Evolutionary conservation across 1,284 basidiomycete genomes (phyloP), one percentile per base, ranked within the genome.

Genomic region (Inonotus obliquus): DNA sequence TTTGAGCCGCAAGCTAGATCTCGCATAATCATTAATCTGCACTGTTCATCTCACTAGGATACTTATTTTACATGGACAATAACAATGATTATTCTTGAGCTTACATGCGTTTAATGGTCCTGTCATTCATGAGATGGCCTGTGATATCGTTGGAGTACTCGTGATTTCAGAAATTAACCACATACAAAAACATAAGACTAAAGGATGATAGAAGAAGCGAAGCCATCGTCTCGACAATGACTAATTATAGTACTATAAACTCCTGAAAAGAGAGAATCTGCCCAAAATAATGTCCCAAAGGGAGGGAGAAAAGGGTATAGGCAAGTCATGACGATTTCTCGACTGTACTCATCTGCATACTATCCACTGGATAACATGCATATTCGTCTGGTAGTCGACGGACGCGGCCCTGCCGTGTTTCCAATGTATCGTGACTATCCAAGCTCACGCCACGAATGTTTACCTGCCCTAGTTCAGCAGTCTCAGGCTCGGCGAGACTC

Each of bases 371-470:
- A 52, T 59, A 62, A 37, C 56, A 65, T 51, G 67, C 68, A 54
- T 65, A 69, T 48, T 71, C 70, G 19, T 73, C 69, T 37, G 67
- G 62, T 54, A 67, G 41, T 32, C 54, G 66, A 23, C 63, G 67
- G 53, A 70, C 68, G 32, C 66, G 67, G 49, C 71, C 67, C 10
- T n/a, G n/a, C n/a, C 56, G 48, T 6, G 29, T 47, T 27, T 62
- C 48, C 32, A 58, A 32, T 5, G 61, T 25, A 27, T 59, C 57
- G 23, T 62, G 56, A 41, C 61, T 59, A 55, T 63, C 61, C 39
- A 59, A 11, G 29, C 61, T 63, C 29, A 49, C 48, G 9, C 54
- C 57, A 19, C 61, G 49, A 21, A 63, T 54, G 25, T 60, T 57
- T 11, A 60, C 48, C 37, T 56, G 41, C 38, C 23, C 51, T 9